These are phyloP conservation scores for Xylariaceae sp. DNA, from an alignment of 2,329 filamentous ascomycete species.

Conservation along the genomic window DNA sequence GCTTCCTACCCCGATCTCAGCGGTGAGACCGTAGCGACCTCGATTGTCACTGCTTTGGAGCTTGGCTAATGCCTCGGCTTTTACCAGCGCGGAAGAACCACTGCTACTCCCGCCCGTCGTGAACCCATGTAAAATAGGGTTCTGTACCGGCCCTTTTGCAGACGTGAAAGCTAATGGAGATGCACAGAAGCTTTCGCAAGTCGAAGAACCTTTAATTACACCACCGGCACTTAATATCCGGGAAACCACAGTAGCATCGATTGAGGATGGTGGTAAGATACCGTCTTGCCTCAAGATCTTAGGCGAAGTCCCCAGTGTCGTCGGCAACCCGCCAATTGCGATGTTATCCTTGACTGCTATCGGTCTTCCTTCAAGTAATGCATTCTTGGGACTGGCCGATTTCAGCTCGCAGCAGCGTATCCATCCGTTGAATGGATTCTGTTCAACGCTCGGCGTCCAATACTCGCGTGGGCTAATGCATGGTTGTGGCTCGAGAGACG, in stretches of 20 bases:
- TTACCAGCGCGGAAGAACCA: slow-evolving; percentile 42
- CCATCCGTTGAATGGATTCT: too few relatives aligned
- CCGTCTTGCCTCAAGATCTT: slow-evolving; percentile 18
- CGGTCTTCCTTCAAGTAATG: slow-evolving; percentile 35
- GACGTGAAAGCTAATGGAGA: slow-evolving; percentile 40
- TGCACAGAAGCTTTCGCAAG: slow-evolving; percentile 45
- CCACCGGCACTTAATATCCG: slow-evolving; percentile 40
- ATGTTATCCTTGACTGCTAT: slow-evolving; percentile 48
- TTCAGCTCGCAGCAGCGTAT: too few relatives aligned
- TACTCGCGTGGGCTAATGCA: too few relatives aligned
- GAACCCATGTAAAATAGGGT: slow-evolving; percentile 42
- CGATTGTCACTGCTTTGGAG: neutral
- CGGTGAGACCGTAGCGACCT: slow-evolving; percentile 6
- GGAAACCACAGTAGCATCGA: slow-evolving; percentile 43
- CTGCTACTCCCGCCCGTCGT: slow-evolving; percentile 42
- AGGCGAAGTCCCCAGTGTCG: slow-evolving; percentile 38
- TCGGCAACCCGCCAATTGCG: slow-evolving; percentile 39
- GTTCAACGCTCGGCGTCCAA: too few relatives aligned
- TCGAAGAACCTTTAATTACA: slow-evolving; percentile 35
- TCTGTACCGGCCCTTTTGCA: slow-evolving; percentile 43
- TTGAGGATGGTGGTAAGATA: slow-evolving; percentile 34
- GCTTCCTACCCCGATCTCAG: slow-evolving; percentile 32
- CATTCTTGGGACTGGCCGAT: slow-evolving; percentile 12
- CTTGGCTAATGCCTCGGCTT: slow-evolving; percentile 19
- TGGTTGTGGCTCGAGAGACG: too few relatives aligned